Evolutionary conservation across 768 basidiomycete species (phyloP), one percentile per base, ranked within the genome.

Genomic region (Cystoderma amianthinum): DNA sequence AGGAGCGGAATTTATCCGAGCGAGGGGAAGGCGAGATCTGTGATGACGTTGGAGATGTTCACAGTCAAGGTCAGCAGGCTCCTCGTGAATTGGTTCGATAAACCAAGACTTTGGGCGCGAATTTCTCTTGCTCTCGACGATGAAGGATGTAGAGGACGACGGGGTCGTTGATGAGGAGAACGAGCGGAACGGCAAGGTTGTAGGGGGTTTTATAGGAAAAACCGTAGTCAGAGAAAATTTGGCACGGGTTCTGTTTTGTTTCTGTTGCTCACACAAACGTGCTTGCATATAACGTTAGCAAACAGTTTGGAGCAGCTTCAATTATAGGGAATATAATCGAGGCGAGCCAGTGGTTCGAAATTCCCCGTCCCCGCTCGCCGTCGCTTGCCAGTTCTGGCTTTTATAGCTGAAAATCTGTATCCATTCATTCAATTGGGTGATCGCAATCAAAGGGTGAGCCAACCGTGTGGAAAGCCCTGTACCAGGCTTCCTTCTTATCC

Each of bases 21-120:
- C 33, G 24, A 64, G 65, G 41, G 65, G 59, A 15, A 65, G 50
- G 39, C 70, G 69, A 36, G 73, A 72, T 54, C 65, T 72, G 68
- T 81, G 80, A 66, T 80, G 80, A 64, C 81, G 79, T 65, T 78
- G 71, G 60, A 69, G 69, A 54, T 63, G 62, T 48, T 72, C 68
- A 36, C 54, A 55, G 56, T 55, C 53, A 50, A 59, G 57, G 49
- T 44, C 47, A 44, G 56, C 57, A 37, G 69, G 69, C 56, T 76
- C 75, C 55, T 79, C 77, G 49, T 59, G 55, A 50, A 79, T 79
- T 43, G 74, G 62, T 55, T 70, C 69, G 54, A 61, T 63, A 38
- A 62, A 46, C 62, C 62, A 64, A 16, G 63, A 61, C n/a, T n/a
- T n/a, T n/a, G n/a, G n/a, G n/a, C n/a, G n/a, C n/a, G n/a, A n/a